Conservation (phyloP, 148 eudicot species). For the Hydrangea macrophylla region DNA sequence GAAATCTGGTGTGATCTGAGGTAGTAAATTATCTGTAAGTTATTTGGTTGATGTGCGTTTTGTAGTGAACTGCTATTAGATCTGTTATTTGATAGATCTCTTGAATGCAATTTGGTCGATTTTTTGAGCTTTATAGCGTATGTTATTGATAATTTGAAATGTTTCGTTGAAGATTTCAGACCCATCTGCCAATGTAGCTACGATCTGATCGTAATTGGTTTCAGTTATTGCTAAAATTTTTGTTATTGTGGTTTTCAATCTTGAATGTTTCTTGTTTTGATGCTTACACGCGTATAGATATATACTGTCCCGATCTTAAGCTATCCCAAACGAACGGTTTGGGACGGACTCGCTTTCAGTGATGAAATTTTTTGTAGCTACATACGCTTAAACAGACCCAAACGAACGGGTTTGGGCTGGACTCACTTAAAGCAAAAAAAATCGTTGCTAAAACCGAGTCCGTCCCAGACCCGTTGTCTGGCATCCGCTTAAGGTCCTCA, state of each 20-base stretch:
- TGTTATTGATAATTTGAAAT: conserved; percentile 1
- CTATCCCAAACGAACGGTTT: too few species aligned
- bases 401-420: too few species aligned
- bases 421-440: too few species aligned
- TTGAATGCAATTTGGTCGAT: background rate
- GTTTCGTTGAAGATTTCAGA: background rate
- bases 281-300: background rate
- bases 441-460: too few species aligned
- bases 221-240: background rate
- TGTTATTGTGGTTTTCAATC: background rate
- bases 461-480: too few species aligned
- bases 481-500: too few species aligned
- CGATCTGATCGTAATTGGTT: background rate
- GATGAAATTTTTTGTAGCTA: background rate
- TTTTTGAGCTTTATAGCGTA: background rate
- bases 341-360: too few species aligned
- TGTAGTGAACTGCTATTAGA: background rate
- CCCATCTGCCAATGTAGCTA: background rate
- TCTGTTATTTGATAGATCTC: background rate
- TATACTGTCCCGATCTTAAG: background rate
- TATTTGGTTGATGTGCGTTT: background rate
- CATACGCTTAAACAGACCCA: background rate
- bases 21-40: conserved; percentile 8
- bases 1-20: background rate
- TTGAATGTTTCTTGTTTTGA: background rate